A percentile compares a stretch with the other conserved stretches of the same genome.
These are phyloP conservation scores for Tylopilus sp. DNA, from an alignment of 768 basidiomycete genomes.

Conservation along the genomic window DNA sequence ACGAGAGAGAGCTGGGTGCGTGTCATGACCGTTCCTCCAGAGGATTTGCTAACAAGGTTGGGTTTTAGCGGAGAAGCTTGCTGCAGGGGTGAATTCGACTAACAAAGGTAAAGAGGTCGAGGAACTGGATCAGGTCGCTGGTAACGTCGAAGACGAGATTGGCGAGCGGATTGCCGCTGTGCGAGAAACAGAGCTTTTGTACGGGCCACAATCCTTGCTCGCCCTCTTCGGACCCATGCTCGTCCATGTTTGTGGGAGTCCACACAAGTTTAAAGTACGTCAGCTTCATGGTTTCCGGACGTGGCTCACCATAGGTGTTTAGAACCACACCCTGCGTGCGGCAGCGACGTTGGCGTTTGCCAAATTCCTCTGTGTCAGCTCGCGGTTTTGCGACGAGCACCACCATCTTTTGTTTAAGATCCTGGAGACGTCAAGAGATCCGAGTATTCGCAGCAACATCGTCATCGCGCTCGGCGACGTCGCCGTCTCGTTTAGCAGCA, in stretches of 20 bases:
- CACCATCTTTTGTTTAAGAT: slow-evolving; percentile 90
- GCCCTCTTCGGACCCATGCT: slow-evolving; percentile 87
- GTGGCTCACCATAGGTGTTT: slow-evolving; percentile 9
- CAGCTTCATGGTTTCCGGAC: neutral
- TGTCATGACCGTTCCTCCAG: neutral
- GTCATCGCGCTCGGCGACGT: slow-evolving; percentile 98
- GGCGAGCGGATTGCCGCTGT: slow-evolving; percentile 85
- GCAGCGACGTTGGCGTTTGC: slow-evolving; percentile 87
- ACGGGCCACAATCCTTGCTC: slow-evolving; percentile 76
- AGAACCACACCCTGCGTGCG: slow-evolving; percentile 86
- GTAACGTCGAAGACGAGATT: slow-evolving; percentile 97
- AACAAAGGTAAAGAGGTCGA: slow-evolving; percentile 38
- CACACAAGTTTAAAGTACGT: slow-evolving; percentile 82
- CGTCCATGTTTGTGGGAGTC: slow-evolving; percentile 85
- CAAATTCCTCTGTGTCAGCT: slow-evolving; percentile 95
- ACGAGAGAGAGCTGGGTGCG: slow-evolving; percentile 77
- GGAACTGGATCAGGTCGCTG: slow-evolving; percentile 95
- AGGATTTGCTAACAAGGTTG: too few species aligned
- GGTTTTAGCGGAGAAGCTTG: too few species aligned
- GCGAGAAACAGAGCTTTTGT: slow-evolving; percentile 84
- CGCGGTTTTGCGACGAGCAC: slow-evolving; percentile 89
- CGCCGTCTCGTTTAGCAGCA: slow-evolving; percentile 95
- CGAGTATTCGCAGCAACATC: slow-evolving; percentile 91
- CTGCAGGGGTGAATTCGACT: too few species aligned
- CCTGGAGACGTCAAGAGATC: slow-evolving; percentile 86